phyloP scores from a whole-genome alignment of 2,329 filamentous ascomycete genomes.

The Fusarium devonianum region DNA sequence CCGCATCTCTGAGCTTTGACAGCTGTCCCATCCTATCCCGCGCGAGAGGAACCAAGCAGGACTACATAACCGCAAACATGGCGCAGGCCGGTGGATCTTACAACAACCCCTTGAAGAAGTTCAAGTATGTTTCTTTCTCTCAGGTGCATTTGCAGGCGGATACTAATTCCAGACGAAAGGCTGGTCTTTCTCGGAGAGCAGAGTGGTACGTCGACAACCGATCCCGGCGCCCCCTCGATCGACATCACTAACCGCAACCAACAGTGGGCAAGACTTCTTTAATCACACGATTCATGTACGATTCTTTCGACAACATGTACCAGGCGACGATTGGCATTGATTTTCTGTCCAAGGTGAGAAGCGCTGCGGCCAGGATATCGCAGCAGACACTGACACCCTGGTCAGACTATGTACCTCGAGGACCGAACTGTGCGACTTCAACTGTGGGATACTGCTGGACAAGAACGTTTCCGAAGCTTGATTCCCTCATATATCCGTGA shows the following conservation, averaged over 20 bases:
- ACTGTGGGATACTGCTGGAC: constrained; percentile 97
- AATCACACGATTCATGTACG: constrained; percentile 99
- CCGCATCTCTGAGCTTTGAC: constrained; percentile 32
- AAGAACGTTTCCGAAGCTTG: constrained; percentile 94
- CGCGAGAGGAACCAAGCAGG: constrained; percentile 20
- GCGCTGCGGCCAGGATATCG: constrained; percentile 7
- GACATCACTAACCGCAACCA: constrained; percentile 38
- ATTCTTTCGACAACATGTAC: constrained; percentile 99
- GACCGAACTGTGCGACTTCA: constrained; percentile 97
- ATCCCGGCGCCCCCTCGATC: constrained; percentile 27
- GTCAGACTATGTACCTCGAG: constrained; percentile 95
- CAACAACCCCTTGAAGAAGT: constrained; percentile 99
- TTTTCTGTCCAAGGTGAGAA: constrained; percentile 90
- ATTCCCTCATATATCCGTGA: constrained; percentile 99
- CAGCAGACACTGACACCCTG: constrained; percentile 29
- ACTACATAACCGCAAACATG: constrained; percentile 63
- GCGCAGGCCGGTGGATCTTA: constrained; percentile 85
- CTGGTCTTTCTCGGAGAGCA: constrained; percentile 98
- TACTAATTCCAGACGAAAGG: constrained; percentile 54
- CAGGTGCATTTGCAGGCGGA: too few relatives aligned
- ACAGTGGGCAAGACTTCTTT: constrained; percentile 97
- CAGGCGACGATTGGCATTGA: constrained; percentile 99
- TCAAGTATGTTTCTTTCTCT: constrained; percentile 74
- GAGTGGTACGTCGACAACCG: constrained; percentile 74
- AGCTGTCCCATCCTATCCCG: constrained; percentile 36